Conservation (phyloP, 306 rosid genomes). For the Canavalia gladiata region DNA sequence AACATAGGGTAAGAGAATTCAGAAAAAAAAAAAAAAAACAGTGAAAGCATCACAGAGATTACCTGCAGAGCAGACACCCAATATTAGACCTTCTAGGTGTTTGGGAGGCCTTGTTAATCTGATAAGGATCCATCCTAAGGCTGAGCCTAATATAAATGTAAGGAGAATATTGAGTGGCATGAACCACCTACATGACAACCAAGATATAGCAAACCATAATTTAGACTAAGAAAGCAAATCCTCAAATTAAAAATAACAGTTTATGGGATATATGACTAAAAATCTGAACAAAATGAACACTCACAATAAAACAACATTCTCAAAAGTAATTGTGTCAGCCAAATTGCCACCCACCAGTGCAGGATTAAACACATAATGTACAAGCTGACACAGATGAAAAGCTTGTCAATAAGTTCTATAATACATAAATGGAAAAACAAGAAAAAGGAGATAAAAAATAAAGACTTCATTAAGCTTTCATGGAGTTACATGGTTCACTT, state of each 20-base stretch:
- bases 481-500: slow-evolving; percentile 57
- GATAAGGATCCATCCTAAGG: slow-evolving; percentile 60
- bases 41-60: slow-evolving; percentile 7
- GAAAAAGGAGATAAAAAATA: neutral
- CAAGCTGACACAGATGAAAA: slow-evolving; percentile 50
- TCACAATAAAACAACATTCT: slow-evolving; percentile 56
- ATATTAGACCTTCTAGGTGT: slow-evolving; percentile 55
- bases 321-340: slow-evolving; percentile 58
- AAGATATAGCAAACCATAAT: slow-evolving; percentile 25
- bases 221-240: slow-evolving; percentile 25
- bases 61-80: slow-evolving; percentile 68
- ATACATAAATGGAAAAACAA: neutral
- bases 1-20: neutral
- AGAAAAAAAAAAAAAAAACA: neutral
- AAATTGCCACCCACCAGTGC: slow-evolving; percentile 58
- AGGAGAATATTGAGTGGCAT: slow-evolving; percentile 61
- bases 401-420: neutral
- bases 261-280: slow-evolving; percentile 1
- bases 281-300: slow-evolving; percentile 25
- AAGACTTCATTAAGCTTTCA: neutral
- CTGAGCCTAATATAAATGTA: slow-evolving; percentile 61
- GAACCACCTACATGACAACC: slow-evolving; percentile 58
- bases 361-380: slow-evolving; percentile 66
- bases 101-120: slow-evolving; percentile 58
- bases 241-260: slow-evolving; percentile 10